These are phyloP conservation scores for Candida boidinii DNA, from an alignment of 805 yeast genomes.

Conservation along the genomic window DNA sequence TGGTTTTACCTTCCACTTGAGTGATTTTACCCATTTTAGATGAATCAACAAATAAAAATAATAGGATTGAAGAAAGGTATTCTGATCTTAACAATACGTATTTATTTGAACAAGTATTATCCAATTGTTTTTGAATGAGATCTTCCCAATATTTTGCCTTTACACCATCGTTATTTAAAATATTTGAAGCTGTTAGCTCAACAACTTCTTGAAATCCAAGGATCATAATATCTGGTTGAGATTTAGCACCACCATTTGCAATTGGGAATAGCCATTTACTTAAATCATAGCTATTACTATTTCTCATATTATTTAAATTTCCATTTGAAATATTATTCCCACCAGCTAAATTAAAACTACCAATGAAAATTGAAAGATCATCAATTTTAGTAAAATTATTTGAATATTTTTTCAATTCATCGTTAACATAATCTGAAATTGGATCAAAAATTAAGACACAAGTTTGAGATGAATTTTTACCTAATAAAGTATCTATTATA, in stretches of 20 bases:
- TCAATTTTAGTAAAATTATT: constrained; percentile 52
- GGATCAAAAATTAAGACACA: constrained; percentile 83
- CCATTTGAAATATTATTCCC: no score
- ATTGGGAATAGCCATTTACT: constrained; percentile 76
- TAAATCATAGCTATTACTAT: no score
- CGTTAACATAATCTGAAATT: constrained; percentile 71
- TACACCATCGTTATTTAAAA: constrained; percentile 76
- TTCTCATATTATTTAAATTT: no score
- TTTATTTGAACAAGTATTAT: constrained; percentile 24
- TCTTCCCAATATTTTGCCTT: constrained; percentile 75
- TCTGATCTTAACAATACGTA: constrained; percentile 67
- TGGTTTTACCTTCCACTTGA: constrained; percentile 88
- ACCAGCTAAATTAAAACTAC: constrained; percentile 87
- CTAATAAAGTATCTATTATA: constrained; percentile 81
- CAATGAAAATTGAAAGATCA: constrained; percentile 60
- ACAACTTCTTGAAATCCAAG: constrained; percentile 92
- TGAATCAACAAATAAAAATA: constrained; percentile 54
- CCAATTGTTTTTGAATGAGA: constrained; percentile 53
- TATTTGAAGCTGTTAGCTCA: constrained; percentile 86
- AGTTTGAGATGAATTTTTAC: constrained; percentile 63
- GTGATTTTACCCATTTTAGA: constrained; percentile 44
- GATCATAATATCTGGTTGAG: constrained; percentile 72
- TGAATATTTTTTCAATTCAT: constrained; percentile 42
- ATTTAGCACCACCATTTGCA: constrained; percentile 37
- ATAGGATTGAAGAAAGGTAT: constrained; percentile 60